Conservation (phyloP, 257 asterid genomes). For the Knoxia roxburghii region DNA sequence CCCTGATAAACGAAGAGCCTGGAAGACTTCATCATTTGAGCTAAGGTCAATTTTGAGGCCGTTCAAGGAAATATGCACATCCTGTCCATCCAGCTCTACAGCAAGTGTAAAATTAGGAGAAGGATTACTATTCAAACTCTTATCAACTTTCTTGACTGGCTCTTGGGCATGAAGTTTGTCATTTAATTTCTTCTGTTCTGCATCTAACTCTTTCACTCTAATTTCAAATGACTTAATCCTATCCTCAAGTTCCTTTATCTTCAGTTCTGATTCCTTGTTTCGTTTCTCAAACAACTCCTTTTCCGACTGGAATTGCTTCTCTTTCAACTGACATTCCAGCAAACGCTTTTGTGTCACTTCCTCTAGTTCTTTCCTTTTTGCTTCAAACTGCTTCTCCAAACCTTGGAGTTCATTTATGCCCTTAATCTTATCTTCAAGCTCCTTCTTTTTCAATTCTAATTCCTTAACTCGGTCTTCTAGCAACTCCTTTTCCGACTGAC, state of each 20-base stretch:
- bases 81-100: conserved; percentile 42
- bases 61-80: conserved; percentile 39
- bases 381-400: conserved; percentile 32
- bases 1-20: conserved; percentile 27
- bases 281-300: conserved; percentile 30
- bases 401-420: conserved; percentile 20
- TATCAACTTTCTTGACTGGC: conserved; percentile 25
- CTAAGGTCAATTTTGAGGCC: conserved; percentile 37
- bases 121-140: neutral
- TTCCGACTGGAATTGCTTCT: conserved; percentile 24
- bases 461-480: conserved; percentile 11
- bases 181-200: conserved; percentile 13
- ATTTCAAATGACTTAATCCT: conserved; percentile 21
- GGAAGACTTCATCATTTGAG: conserved; percentile 30
- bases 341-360: conserved; percentile 21
- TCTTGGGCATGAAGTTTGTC: conserved; percentile 14
- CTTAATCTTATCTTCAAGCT: conserved; percentile 24
- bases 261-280: conserved; percentile 21
- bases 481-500: neutral
- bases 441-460: conserved; percentile 17
- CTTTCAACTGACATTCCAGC: conserved; percentile 24
- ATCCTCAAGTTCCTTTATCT: conserved; percentile 25
- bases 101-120: conserved; percentile 19
- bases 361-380: conserved; percentile 22
- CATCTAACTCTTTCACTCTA: conserved; percentile 24